Conservation (phyloP, 2,329 filamentous ascomycete genomes). For the Sclerotinia subarctica region DNA sequence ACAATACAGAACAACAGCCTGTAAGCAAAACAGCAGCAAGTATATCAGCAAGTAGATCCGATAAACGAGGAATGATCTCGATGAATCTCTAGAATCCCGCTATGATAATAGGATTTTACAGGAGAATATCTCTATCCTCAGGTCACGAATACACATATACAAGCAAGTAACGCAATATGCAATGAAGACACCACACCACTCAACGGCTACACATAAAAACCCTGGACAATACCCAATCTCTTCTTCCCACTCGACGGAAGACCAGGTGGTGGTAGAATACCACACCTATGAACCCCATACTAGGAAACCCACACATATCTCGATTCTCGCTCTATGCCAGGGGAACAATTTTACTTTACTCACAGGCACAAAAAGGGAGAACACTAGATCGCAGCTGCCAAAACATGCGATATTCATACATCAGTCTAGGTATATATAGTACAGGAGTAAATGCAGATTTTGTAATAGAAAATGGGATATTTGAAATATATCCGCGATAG, state of each 20-base stretch:
- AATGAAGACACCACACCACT: conserved; percentile 24
- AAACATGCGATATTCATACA: conserved; percentile 2
- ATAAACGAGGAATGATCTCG: conserved; percentile 22
- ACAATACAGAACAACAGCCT: conserved; percentile 42
- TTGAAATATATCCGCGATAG: conserved; percentile 32
- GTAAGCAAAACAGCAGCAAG: conserved; percentile 33
- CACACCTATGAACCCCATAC: conserved; percentile 38
- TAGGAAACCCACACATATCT: conserved; percentile 31
- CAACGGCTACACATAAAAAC: conserved; percentile 34
- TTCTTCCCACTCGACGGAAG: conserved; percentile 32
- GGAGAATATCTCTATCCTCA: conserved; percentile 12
- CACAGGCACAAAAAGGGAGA: conserved; percentile 28
- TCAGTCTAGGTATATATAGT: conserved; percentile 26
- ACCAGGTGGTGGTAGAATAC: conserved; percentile 36
- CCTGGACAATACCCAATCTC: conserved; percentile 34
- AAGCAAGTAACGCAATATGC: conserved; percentile 10
- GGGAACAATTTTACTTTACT: conserved; percentile 36
- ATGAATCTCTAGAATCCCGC: conserved; percentile 7
- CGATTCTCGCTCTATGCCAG: conserved; percentile 37
- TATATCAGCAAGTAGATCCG: conserved; percentile 19
- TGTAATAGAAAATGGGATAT: conserved; percentile 22
- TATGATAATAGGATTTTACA: neutral
- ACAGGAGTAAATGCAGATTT: conserved; percentile 24
- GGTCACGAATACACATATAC: conserved; percentile 28
- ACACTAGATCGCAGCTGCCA: conserved; percentile 24